Conservation (phyloP, 257 asterid genomes). For the Ilex asprella region DNA sequence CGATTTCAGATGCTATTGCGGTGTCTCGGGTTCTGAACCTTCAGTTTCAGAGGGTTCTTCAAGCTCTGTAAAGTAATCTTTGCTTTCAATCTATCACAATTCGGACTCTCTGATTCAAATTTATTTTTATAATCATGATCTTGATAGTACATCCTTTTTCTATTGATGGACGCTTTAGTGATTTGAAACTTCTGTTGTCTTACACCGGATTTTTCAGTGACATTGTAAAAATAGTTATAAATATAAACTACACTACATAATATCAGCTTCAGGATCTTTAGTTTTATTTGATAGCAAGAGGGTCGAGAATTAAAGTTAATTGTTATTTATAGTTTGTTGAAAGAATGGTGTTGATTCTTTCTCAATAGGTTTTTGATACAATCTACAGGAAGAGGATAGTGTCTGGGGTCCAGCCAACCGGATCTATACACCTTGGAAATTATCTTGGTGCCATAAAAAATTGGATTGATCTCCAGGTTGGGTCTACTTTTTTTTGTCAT, state of each 20-base stretch:
- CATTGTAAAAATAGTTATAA: too few species aligned
- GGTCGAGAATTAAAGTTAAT: not conserved
- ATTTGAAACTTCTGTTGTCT: too few species aligned
- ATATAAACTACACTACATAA: too few species aligned
- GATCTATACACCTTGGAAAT: slow-evolving; percentile 92
- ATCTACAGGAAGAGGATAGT: slow-evolving; percentile 82
- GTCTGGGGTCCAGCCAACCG: slow-evolving; percentile 99
- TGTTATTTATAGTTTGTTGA: not conserved
- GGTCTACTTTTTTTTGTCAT: slow-evolving; percentile 13
- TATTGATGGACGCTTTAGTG: too few species aligned
- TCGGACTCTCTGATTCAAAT: not conserved
- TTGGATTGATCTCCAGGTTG: slow-evolving; percentile 87
- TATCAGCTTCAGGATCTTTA: too few species aligned
- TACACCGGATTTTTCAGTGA: too few species aligned
- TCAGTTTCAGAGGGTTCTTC: slow-evolving; percentile 43
- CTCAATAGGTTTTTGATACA: slow-evolving; percentile 8
- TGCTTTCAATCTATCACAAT: too few species aligned
- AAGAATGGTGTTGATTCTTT: not conserved
- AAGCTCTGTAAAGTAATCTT: slow-evolving; percentile 41
- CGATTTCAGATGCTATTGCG: slow-evolving; percentile 47
- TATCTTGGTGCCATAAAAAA: slow-evolving; percentile 94
- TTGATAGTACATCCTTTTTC: too few species aligned
- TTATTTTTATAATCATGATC: not conserved
- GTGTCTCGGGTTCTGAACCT: slow-evolving; percentile 46
- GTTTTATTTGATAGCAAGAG: too few species aligned